These are phyloP conservation scores for Aquanectria penicillioides DNA, from an alignment of 2,329 filamentous ascomycete genomes.

Conservation along the genomic window DNA sequence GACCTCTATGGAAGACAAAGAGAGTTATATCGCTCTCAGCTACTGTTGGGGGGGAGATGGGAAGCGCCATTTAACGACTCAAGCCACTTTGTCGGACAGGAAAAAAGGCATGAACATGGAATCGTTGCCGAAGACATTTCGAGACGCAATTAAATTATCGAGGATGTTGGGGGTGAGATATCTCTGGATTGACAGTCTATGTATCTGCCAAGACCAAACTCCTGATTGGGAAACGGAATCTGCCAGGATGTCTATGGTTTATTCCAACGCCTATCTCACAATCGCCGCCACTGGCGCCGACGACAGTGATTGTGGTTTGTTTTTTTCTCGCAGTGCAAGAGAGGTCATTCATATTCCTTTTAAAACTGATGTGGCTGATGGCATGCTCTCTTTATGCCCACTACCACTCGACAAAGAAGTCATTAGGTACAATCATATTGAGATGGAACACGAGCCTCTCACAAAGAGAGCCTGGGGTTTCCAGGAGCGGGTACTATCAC, in stretches of 20 bases:
- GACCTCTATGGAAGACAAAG: background rate
- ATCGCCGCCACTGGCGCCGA: conserved; percentile 4
- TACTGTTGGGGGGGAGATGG: conserved; percentile 20
- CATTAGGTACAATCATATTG: conserved; percentile 6
- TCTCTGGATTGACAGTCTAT: conserved; percentile 21
- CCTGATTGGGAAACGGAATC: conserved; percentile 17
- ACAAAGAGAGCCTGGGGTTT: conserved; percentile 30
- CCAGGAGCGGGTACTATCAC: conserved; percentile 33
- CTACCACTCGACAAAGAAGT: conserved; percentile 10
- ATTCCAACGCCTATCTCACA: conserved; percentile 14
- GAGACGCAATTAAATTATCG: conserved; percentile 9
- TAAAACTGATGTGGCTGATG: background rate
- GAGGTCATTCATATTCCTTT: background rate
- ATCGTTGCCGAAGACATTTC: conserved; percentile 13
- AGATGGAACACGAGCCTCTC: conserved; percentile 13
- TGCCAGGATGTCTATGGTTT: conserved; percentile 3
- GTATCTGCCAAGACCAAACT: conserved; percentile 16
- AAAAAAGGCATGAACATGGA: conserved; percentile 1
- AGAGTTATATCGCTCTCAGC: conserved; percentile 20
- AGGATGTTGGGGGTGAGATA: conserved; percentile 8
- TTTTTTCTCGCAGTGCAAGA: background rate
- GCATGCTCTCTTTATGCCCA: background rate
- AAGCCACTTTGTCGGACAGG: background rate
- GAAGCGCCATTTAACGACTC: conserved; percentile 10
- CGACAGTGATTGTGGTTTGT: background rate